Percentiles rank a stretch among this genome's conserved stretches.
Conservation (phyloP, 371 early-diverging fungal genomes). For the Mortierella sp. region DNA sequence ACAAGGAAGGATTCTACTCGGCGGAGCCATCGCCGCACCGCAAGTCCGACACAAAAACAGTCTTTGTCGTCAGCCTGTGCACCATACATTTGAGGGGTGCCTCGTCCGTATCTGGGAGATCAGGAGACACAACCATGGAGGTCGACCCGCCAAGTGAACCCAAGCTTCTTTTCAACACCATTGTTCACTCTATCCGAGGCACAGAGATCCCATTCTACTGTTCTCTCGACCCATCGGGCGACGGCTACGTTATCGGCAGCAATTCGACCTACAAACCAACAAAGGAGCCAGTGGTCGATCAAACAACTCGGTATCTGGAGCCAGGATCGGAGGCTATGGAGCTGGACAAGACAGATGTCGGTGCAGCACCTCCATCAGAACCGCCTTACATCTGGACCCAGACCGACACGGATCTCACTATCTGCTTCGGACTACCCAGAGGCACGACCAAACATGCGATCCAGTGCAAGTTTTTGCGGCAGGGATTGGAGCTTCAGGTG, state of each 20-base stretch:
- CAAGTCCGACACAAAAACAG: constrained; percentile 41
- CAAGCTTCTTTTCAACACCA: not conserved
- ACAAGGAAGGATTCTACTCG: constrained; percentile 39
- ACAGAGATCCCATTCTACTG: constrained; percentile 78
- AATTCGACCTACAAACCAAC: constrained; percentile 53
- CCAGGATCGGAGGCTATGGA: constrained; percentile 33
- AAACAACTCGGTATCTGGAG: constrained; percentile 52
- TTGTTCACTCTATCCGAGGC: constrained; percentile 68
- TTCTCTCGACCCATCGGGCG: constrained; percentile 62
- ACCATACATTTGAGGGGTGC: constrained; percentile 23
- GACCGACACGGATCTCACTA: constrained; percentile 74
- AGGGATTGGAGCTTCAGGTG: constrained; percentile 66
- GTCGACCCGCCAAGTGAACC: constrained; percentile 9
- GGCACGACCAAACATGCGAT: constrained; percentile 68
- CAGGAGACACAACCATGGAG: constrained; percentile 13
- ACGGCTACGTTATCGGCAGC: constrained; percentile 68
- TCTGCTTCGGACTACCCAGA: constrained; percentile 70
- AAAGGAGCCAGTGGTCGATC: constrained; percentile 34
- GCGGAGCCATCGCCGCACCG: constrained; percentile 50
- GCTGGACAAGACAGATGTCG: constrained; percentile 38
- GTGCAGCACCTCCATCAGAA: constrained; percentile 21
- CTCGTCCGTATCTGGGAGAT: not conserved
- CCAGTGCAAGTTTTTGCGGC: constrained; percentile 65
- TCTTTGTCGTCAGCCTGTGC: constrained; percentile 54
- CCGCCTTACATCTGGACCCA: constrained; percentile 82